Evolutionary conservation across 2,329 filamentous ascomycete genomes (phyloP).

Genomic region (Plectosphaerella plurivora): DNA sequence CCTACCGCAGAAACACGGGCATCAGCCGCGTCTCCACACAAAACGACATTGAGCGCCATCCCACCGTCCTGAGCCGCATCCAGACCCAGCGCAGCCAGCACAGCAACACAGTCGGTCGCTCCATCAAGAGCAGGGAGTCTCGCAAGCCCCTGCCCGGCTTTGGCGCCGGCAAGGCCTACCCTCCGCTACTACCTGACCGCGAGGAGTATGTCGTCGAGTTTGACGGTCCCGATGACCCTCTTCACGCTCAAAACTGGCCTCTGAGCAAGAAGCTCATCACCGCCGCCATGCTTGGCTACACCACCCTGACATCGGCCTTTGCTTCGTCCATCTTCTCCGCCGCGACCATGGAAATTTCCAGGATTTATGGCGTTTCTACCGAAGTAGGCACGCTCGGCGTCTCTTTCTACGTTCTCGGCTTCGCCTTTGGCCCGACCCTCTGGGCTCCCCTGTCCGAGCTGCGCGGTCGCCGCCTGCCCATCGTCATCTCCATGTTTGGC

Average conservation of each 20-base stretch:
- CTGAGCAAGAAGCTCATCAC: conserved; percentile 69
- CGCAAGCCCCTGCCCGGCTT: conserved; percentile 62
- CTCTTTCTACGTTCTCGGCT: conserved; percentile 66
- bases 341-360: conserved; percentile 53
- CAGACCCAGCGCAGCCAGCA: conserved; percentile 69
- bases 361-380: conserved; percentile 53
- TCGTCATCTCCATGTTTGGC: conserved; percentile 59
- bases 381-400: conserved; percentile 63
- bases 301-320: conserved; percentile 67
- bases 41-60: conserved; percentile 63
- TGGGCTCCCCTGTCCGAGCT: conserved; percentile 73
- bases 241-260: conserved; percentile 87
- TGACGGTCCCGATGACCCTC: conserved; percentile 74
- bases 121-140: conserved; percentile 42
- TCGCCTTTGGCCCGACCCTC: conserved; percentile 66
- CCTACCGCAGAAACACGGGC: conserved; percentile 31
- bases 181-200: conserved; percentile 62
- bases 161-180: conserved; percentile 70
- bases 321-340: conserved; percentile 72
- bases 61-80: conserved; percentile 67
- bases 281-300: conserved; percentile 66
- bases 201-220: conserved; percentile 84
- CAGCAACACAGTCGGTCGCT: conserved; percentile 63
- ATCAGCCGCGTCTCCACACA: conserved; percentile 62
- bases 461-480: conserved; percentile 59